Evolutionary conservation across 2,329 filamentous ascomycete genomes (phyloP), one percentile per base, ranked within the genome.

Genomic region (Rosellinia necatrix): DNA sequence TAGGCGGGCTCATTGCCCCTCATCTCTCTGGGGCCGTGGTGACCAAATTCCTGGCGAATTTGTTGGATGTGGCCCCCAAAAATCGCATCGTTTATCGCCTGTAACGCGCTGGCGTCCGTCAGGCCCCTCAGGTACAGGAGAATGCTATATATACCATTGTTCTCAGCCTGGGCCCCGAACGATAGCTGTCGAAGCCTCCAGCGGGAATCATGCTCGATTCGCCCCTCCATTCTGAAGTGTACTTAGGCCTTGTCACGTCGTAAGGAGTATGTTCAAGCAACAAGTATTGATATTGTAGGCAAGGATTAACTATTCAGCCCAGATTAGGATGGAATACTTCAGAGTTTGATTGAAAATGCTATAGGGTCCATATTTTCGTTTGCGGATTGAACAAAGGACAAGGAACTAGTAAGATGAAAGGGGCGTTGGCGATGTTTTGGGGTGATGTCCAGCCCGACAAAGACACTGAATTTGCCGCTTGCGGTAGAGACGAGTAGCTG

Each of bases 341-440:
- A n/a, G 3, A 3, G 6, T 10, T 17, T 12, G 21, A 17, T 6
- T n/a, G 21, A 41, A 5, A 12, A n/a, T n/a, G 21, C 3, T n/a
- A 2, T 13, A 10, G 9, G 5, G 7, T 13, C 15, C 25, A 12
- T 38, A 24, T 22, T 49, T 41, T 42, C 42, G 42, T 27, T 47
- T 53, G 29, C 49, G 42, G 24, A 9, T 22, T 47, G 10, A 6
- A 53, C 15, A 53, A 53, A 47, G 49, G 35, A 46, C 6, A 21
- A 19, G 6, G 32, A 9, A 12, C 32, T 35, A 35, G n/a, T n/a
- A n/a, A n/a, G n/a, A n/a, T n/a, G n/a, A n/a, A n/a, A n/a, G 32
- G n/a, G 32, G 32, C 32, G 21, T 22, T 15, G 2, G 2, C 17
- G 12, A 12, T 22, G 27, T 22, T 5, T n/a, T 17, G 15, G 10